These are phyloP conservation scores for Zygnema cylindricum DNA, from an alignment of 139 green algal species.

Conservation along the genomic window DNA sequence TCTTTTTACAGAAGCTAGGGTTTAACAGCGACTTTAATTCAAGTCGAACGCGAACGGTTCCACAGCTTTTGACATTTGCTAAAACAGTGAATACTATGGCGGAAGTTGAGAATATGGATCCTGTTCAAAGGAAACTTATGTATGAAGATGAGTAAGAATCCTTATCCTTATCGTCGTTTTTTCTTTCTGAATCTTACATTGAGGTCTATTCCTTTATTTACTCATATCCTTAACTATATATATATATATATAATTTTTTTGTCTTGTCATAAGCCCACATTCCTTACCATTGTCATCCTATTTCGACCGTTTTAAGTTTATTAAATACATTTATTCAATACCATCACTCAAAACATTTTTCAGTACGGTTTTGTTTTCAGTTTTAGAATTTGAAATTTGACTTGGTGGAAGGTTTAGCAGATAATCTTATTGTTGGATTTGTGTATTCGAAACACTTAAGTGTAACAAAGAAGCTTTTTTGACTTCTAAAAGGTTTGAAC, in stretches of 20 bases:
- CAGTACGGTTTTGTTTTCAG: too few relatives aligned
- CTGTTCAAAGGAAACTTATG: conserved; percentile 46
- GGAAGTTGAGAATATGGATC: conserved; percentile 22
- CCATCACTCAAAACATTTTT: too few relatives aligned
- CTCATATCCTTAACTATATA: neutral
- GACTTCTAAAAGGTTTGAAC: too few relatives aligned
- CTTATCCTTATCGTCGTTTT: neutral
- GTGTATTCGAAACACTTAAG: too few relatives aligned
- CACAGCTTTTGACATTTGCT: neutral
- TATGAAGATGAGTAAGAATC: conserved; percentile 46
- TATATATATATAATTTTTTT: neutral
- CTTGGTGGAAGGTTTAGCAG: too few relatives aligned
- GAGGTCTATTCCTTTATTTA: neutral
- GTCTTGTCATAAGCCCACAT: neutral
- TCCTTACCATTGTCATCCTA: neutral
- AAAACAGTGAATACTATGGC: conserved; percentile 16
- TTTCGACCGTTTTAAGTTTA: neutral
- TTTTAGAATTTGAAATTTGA: too few relatives aligned
- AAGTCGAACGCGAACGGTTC: too few relatives aligned
- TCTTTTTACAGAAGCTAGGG: too few relatives aligned
- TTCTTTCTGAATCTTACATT: neutral
- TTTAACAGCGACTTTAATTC: too few relatives aligned
- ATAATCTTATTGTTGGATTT: too few relatives aligned
- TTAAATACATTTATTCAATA: too few relatives aligned
- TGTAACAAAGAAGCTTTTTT: too few relatives aligned